Base-by-base conservation (phyloP, 257 asterid genomes). In the Ehretia macrophylla region DNA sequence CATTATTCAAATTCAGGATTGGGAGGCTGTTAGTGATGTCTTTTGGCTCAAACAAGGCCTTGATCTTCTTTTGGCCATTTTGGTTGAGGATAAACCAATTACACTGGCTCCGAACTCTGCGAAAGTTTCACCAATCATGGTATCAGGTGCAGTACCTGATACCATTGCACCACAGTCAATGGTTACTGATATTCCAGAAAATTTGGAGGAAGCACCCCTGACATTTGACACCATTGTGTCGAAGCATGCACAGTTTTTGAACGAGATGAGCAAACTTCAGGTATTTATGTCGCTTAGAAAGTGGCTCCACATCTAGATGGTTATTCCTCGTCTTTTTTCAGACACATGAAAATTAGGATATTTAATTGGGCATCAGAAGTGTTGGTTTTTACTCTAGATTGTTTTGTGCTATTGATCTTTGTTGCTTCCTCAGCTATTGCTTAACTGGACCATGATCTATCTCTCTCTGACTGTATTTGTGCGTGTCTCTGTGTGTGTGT, bases 41-140 rank as follows among this genome's bases (percentile, higher is more conserved):
- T 93, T 93, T 73, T 93, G 99, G 99, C 95, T 93, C 62, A 93
- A 93, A 67, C 99, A 93, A 82, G 99, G 99, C 38, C 99, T 93
- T 76, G 99, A 93, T 78, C 97, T 93, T 68, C 96, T 93, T 66
- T 79, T 93, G 79, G 95, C 99, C 63, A 84, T 93, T 72, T 66
- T 89, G 52, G 97, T 93, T 42, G 99, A 85, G 83, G 90, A 89
- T 70, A 93, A 89, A 75, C 90, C 96, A 44, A 89, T 93, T 58
- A 89, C 97, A 0, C 83, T 93, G 48, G 96, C 97, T 72, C 97
- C 99, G 58, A 93, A 93, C 79, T 86, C 96, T 40, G 99, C 95
- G 59, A 93, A 84, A 77, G 85, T 89, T 58, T 82, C 88, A n/a
- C 90, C 97, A 47, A 81, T 89, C 68, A 62, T 83, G 61, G 49